These are phyloP conservation scores for Amphibolis antarctica DNA, from an alignment of 106 monocot genomes.

Conservation along the genomic window DNA sequence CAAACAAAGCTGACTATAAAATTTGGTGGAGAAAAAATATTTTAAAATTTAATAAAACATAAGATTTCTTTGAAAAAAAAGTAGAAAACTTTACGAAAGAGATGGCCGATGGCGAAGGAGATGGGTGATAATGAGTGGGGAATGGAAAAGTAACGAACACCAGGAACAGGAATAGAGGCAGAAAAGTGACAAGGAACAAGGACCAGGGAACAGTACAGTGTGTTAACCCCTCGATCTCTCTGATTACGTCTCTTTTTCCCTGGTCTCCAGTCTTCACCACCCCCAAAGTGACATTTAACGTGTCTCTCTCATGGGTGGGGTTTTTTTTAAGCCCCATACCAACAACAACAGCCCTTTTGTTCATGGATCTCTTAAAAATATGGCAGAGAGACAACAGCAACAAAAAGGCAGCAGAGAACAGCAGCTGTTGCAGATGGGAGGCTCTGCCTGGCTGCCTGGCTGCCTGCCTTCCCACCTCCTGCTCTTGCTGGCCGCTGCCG, in stretches of 20 bases:
- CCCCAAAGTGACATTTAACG: background rate
- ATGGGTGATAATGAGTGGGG: background rate
- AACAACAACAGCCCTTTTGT: conserved; percentile 18
- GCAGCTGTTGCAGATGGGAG: conserved; percentile 11
- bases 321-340: background rate
- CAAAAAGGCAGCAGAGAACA: conserved; percentile 23
- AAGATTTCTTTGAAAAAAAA: no score
- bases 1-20: no score
- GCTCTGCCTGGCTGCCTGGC: background rate
- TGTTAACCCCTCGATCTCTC: background rate
- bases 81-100: no score
- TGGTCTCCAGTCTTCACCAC: background rate
- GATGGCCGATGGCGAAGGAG: no score
- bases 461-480: no score
- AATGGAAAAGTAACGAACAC: background rate
- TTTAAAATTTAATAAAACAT: no score
- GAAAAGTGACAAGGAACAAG: background rate
- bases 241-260: background rate
- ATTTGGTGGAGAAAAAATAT: no score
- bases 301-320: background rate
- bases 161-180: no score
- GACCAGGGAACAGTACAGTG: conserved; percentile 1
- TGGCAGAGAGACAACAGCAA: conserved; percentile 28
- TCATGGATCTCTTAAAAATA: conserved; percentile 61
- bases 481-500: no score